Conservation (phyloP, 1,139 yeast species). For the Taphrina populina region DNA sequence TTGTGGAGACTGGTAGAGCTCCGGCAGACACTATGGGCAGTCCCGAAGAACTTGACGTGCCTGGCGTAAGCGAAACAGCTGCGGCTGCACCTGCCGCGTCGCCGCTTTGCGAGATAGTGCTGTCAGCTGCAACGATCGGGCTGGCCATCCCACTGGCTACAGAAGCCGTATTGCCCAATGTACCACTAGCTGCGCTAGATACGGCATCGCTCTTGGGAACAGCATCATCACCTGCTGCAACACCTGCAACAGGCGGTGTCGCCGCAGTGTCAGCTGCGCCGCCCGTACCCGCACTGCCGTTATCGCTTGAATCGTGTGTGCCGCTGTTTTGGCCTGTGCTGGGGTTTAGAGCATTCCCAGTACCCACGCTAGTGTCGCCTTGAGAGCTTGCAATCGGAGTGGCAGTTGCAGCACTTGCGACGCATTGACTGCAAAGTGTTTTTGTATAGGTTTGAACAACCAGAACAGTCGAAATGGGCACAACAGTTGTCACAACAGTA, state of each 20-base stretch:
- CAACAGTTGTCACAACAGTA: conserved; percentile 1
- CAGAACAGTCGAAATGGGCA: not conserved
- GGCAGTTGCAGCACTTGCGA: no score
- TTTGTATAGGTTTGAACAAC: not conserved
- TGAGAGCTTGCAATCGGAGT: no score
- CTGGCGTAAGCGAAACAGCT: not conserved
- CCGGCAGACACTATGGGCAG: not conserved
- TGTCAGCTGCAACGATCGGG: not conserved
- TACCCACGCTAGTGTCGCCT: no score
- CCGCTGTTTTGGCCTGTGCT: no score
- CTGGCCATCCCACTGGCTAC: not conserved
- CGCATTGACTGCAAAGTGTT: not conserved
- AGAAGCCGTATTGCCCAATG: not conserved
- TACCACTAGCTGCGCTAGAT: not conserved
- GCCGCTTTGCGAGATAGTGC: not conserved
- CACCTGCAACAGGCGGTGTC: not conserved
- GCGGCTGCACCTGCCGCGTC: not conserved
- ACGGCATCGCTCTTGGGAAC: not conserved
- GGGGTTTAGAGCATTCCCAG: no score
- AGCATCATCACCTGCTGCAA: not conserved
- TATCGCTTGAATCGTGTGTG: no score
- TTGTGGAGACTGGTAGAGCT: not conserved
- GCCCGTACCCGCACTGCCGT: no score
- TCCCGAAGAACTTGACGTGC: not conserved
- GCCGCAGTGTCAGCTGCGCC: not conserved